Evolutionary conservation across 306 rosid genomes (phyloP).

Genomic region (Begonia masoniana): DNA sequence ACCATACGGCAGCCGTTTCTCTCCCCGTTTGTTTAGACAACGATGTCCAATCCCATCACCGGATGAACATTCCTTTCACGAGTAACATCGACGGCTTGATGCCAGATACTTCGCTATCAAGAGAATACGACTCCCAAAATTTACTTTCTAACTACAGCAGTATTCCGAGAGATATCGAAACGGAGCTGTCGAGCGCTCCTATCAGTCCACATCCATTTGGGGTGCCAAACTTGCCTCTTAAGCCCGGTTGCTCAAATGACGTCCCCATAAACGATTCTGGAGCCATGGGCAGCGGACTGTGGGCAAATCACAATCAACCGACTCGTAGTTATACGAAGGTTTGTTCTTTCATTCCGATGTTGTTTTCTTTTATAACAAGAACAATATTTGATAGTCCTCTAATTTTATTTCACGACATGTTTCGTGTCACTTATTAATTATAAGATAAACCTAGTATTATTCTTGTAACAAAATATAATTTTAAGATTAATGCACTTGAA

Average conservation of each 20-base stretch:
- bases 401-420: background rate
- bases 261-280: slow-evolving; percentile 68
- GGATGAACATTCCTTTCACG: slow-evolving; percentile 51
- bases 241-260: slow-evolving; percentile 82
- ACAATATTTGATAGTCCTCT: background rate
- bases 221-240: slow-evolving; percentile 64
- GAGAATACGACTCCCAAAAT: slow-evolving; percentile 85
- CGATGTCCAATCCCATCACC: slow-evolving; percentile 81
- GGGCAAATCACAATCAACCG: slow-evolving; percentile 79
- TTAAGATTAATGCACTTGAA: no score
- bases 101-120: slow-evolving; percentile 71
- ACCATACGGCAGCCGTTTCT: slow-evolving; percentile 67
- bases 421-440: background rate
- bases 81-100: slow-evolving; percentile 62
- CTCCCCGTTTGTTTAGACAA: slow-evolving; percentile 73
- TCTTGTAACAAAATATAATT: no score
- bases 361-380: background rate
- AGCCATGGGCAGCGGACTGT: slow-evolving; percentile 53
- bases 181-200: slow-evolving; percentile 89
- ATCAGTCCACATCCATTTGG: slow-evolving; percentile 88
- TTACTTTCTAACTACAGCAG: slow-evolving; percentile 54
- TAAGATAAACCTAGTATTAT: no score
- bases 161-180: slow-evolving; percentile 71
- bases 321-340: slow-evolving; percentile 97
- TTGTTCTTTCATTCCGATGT: slow-evolving; percentile 7